Evolutionary conservation across 1,284 basidiomycete genomes (phyloP).

Genomic region (Ceratobasidium sp.): DNA sequence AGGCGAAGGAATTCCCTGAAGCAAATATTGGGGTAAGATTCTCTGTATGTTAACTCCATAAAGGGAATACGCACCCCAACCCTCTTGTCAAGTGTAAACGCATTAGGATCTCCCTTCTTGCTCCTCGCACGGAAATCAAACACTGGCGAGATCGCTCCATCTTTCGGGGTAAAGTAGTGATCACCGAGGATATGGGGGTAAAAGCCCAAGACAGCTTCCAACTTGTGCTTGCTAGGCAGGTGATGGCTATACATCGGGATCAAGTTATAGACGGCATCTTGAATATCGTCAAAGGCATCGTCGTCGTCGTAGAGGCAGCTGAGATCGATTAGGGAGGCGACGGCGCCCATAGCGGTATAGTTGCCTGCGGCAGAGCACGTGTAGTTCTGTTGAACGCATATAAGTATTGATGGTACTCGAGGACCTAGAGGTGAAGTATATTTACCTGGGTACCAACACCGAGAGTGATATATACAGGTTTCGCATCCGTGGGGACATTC

Average conservation of each 20-base stretch:
- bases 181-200: constrained; percentile 59
- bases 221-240: constrained; percentile 34
- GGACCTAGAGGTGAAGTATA: neutral
- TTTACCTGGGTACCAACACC: constrained; percentile 55
- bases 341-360: constrained; percentile 61
- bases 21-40: neutral
- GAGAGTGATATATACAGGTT: constrained; percentile 59
- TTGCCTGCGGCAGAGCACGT: constrained; percentile 57
- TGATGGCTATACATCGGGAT: constrained; percentile 26
- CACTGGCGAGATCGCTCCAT: constrained; percentile 61
- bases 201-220: constrained; percentile 48
- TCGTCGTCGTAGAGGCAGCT: constrained; percentile 60
- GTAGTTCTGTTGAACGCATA: constrained; percentile 58
- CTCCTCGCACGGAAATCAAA: constrained; percentile 67
- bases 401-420: neutral
- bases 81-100: constrained; percentile 62
- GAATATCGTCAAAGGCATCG: constrained; percentile 56
- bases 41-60: neutral
- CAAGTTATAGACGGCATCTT: constrained; percentile 57
- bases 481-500: constrained; percentile 12
- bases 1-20: constrained; percentile 58
- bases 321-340: constrained; percentile 68
- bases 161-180: constrained; percentile 66
- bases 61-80: constrained; percentile 49
- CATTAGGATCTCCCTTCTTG: constrained; percentile 58